A percentile compares a stretch with the other conserved stretches of the same genome.
These are phyloP conservation scores for Solanum hybrid DNA, from an alignment of 305 asterid species.

Conservation along the genomic window DNA sequence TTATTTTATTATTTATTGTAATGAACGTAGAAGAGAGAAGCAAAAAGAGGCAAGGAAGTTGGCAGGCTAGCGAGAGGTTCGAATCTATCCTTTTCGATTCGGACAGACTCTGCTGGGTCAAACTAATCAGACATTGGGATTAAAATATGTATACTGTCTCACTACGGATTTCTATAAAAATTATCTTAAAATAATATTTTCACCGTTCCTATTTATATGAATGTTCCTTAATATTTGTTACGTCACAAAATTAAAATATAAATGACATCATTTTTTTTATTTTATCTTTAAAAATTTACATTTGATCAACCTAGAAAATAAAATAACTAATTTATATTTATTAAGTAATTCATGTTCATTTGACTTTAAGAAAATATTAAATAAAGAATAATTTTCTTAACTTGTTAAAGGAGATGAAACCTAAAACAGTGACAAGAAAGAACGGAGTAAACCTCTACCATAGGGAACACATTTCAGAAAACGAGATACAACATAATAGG, in stretches of 20 bases:
- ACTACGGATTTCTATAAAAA: conserved; percentile 26
- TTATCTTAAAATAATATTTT: not conserved
- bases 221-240: no score
- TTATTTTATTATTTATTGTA: not conserved
- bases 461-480: not conserved
- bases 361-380: no score
- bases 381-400: not conserved
- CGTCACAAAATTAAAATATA: no score
- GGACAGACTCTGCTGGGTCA: conserved; percentile 58
- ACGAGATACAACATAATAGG: not conserved
- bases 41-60: conserved; percentile 8
- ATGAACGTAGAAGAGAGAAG: not conserved
- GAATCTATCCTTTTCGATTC: conserved; percentile 21
- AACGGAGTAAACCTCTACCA: not conserved
- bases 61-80: conserved; percentile 10
- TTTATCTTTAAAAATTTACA: no score
- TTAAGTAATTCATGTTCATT: not conserved
- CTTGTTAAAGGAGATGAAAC: no score
- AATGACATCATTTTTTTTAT: no score
- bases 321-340: no score
- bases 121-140: conserved; percentile 35
- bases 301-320: not conserved
- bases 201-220: no score
- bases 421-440: no score
- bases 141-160: conserved; percentile 21